Base-by-base conservation (phyloP, 495 filamentous ascomycete species). In the Astrothelium subdiscretum region DNA sequence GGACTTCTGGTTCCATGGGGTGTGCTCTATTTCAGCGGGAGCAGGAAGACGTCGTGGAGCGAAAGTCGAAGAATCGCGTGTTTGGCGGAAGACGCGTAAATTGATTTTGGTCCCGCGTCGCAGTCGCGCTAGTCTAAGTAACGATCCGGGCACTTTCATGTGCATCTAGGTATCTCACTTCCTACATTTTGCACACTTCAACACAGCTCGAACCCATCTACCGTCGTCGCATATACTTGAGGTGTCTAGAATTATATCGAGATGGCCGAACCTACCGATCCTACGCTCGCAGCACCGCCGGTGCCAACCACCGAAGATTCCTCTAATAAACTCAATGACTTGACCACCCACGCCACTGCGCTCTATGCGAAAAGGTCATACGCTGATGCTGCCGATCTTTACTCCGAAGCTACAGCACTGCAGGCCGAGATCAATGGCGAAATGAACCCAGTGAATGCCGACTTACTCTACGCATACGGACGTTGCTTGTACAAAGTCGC, bases 341-440 rank as follows among this genome's bases (percentile, higher is more conserved):
- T 89, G 40, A 81, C 78, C 58, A 77, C 79, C 48, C 75, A 80
- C 62, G 87, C 87, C 27, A 79, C 81, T 31, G 80, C 83, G 18
- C 83, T 87, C 66, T 96, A 94, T 73, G 85, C 86, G 13, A 84
- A 87, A 65, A 96, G 92, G 77, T 86, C 96, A 68, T 92, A 91
- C 70, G 83, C 85, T 63, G 81, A 84, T 44, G 89, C 94, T 29
- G 83, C 90, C 24, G 94, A 97, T 70, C 75, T 88, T 48, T 99
- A 91, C 74, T 89, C 90, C 8, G 83, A 88, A 62, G 94, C 94
- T 20, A 87, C 89, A 43, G 91, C 94, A 71, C 78, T 97, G 63
- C 94, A 99, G 71, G 90, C 89, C 58, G 83, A 88, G 72, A 79
- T 96, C 70, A 90, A 97, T 75, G 94, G 92, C 70, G 95, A 97